Base-by-base conservation (phyloP, 371 early-diverging fungal species). In the Syncephalastrum racemosum region DNA sequence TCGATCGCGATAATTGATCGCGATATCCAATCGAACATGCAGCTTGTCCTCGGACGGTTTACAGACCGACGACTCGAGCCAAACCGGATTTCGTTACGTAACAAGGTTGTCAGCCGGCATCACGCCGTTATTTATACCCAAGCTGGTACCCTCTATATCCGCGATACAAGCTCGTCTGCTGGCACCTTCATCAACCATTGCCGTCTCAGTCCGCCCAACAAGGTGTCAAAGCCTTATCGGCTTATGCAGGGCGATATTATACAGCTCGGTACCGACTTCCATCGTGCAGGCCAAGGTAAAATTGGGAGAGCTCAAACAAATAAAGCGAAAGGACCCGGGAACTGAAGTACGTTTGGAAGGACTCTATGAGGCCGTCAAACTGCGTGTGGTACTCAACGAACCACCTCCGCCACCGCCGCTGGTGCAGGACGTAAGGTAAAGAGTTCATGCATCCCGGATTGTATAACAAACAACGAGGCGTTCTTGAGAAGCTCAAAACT, bases 121-220 rank as follows among this genome's bases (percentile, higher is more conserved):
- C 64, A 63, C 51, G 64, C 64, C 40, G 64, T 58, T 5, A 46
- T 63, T 4, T 63, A 55, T 54, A 51, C 62, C 31, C 36, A 53
- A 14, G 36, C 41, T 20, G 46, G 40, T 15, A 61, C 51, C 88
- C 84, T 97, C 25, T 96, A 75, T 64, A 85, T 96, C 50, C 84
- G 88, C 53, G 98, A 98, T 73, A 90, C 91, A 36, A 92, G 91
- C 54, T 91, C 92, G 20, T 95, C 95, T 3, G 94, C 95, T 20
- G 98, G 98, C 7, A 98, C 98, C 8, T 98, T 96, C 70, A 69
- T 97, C 27, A 98, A 98, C 77, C 89, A 91, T 65, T 82, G 88
- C 66, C 73, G 98, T 10, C 69, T 98, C 23, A 85, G 89, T 46
- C 87, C 93, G 6, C 87, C 95, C 2, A 88, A 89, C 12, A 85